Evolutionary conservation across 176 grass and related monocot genomes (phyloP).

Genomic region (Avena atlantica): DNA sequence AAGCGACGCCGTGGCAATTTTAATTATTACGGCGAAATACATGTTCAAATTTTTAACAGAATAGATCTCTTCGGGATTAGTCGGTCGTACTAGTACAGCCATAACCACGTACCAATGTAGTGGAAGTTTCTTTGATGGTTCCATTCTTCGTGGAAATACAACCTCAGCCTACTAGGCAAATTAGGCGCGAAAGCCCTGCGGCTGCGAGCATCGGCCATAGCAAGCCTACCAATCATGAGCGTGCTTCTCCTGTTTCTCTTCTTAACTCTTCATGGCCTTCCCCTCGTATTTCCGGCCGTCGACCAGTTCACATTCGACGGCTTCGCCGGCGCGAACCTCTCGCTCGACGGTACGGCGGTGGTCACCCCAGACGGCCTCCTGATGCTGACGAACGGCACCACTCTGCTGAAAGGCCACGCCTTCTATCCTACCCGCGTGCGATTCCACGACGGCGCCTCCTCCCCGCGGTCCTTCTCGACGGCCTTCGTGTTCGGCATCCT

Average conservation of each 20-base stretch:
- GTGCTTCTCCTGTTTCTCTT: slow-evolving; percentile 29
- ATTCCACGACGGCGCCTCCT: slow-evolving; percentile 12
- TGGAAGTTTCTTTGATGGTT: not conserved
- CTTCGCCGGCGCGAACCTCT: slow-evolving; percentile 44
- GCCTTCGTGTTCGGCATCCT: slow-evolving; percentile 58
- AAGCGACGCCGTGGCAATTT: not conserved
- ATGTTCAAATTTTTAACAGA: not conserved
- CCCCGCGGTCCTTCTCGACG: slow-evolving; percentile 52
- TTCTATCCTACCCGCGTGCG: slow-evolving; percentile 46
- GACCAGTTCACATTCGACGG: slow-evolving; percentile 55
- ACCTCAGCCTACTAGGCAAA: not conserved
- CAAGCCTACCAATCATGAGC: slow-evolving; percentile 26
- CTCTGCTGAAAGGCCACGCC: slow-evolving; percentile 55
- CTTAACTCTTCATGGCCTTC: slow-evolving; percentile 20
- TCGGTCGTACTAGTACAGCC: not conserved
- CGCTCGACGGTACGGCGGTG: slow-evolving; percentile 47
- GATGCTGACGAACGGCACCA: slow-evolving; percentile 57
- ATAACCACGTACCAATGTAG: not conserved
- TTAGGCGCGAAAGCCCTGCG: too few relatives aligned
- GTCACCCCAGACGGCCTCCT: slow-evolving; percentile 50
- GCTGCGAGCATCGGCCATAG: not conserved
- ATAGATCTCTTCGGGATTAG: not conserved
- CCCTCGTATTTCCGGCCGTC: not conserved
- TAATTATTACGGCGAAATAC: not conserved
- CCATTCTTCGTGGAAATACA: not conserved